A percentile compares a stretch with the other conserved stretches of the same genome.
These are phyloP conservation scores for Pugionium dolabratum DNA, from an alignment of 345 rosid species.

Conservation along the genomic window DNA sequence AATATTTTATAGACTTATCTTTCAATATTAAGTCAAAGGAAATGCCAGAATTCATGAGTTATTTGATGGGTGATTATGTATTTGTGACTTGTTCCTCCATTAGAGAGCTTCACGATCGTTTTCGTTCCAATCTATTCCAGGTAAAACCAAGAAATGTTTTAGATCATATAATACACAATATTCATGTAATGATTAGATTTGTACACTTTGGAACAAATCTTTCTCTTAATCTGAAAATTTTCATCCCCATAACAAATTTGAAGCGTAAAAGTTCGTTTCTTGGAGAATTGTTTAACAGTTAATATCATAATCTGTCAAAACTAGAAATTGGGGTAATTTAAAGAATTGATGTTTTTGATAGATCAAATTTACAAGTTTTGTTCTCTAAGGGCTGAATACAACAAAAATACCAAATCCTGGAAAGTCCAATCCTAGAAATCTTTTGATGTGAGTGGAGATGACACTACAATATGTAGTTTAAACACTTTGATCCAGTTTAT, in stretches of 20 bases:
- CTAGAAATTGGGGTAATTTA: neutral
- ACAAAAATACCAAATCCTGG: neutral
- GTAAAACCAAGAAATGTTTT: conserved; percentile 16
- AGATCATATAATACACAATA: conserved; percentile 3
- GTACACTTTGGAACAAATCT: neutral
- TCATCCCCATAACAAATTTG: neutral
- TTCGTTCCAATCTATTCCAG: conserved; percentile 19
- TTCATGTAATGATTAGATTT: conserved; percentile 1
- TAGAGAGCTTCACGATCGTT: conserved; percentile 19
- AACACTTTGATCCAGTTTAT: neutral
- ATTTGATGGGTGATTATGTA: too few relatives aligned
- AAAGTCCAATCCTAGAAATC: neutral
- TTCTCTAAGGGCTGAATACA: neutral
- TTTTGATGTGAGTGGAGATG: too few relatives aligned
- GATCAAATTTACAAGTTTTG: neutral
- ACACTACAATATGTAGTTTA: neutral
- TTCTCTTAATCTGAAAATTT: neutral
- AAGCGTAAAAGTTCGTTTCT: neutral
- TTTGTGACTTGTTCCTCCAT: neutral
- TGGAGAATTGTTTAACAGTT: too few relatives aligned
- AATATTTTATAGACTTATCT: too few relatives aligned
- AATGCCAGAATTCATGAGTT: too few relatives aligned
- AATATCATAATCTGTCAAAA: neutral
- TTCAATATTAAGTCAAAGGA: too few relatives aligned
- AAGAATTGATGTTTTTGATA: neutral